Base-by-base conservation (phyloP, 2,329 filamentous ascomycete genomes). In the Pseudogymnoascus pannorum region DNA sequence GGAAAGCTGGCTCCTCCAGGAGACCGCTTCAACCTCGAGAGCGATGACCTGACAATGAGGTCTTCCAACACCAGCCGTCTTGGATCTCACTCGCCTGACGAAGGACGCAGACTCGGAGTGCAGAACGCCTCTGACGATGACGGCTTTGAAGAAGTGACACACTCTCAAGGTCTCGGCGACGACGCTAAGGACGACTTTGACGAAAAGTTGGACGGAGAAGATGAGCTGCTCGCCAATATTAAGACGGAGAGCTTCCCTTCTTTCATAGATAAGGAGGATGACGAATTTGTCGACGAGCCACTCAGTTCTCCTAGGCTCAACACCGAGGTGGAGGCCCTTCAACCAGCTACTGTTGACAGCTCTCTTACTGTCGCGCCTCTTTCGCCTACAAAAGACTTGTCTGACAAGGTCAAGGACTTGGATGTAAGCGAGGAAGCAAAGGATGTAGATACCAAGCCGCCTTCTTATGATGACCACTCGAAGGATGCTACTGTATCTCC, bases 131-230 rank as follows among this genome's bases (percentile, higher is more conserved):
- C 88, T 11, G 90, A 94, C 66, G 90, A 94, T 65, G 94, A 97
- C 71, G 91, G 90, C 1, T 97, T 97, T 70, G 94, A 99, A 72
- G 92, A 96, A 74, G 92, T 97, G 8, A 82, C 82, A 33, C 81
- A 83, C 57, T 78, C 78, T 51, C 87, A 86, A 29, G 88, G 91
- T 63, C 82, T 91, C 68, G 84, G 84, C 16, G 89, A 92, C 64
- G 87, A 90, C 58, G 84, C 82, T 1, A 88, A 87, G 36, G 84
- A 89, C 64, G 85, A 88, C 64, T 83, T 88, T 62, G 81, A 86
- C 66, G 86, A 86, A 71, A 78, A 77, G 61, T 72, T 75, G 20
- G 72, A 72, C 35, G 79, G 79, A 3, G 80, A 81, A 63, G 79
- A 82, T 29, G 82, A 84, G 63, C 78, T 83, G 22, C 73, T 75